Conservation (phyloP, 768 basidiomycete genomes). For the Collybiopsis confluens region DNA sequence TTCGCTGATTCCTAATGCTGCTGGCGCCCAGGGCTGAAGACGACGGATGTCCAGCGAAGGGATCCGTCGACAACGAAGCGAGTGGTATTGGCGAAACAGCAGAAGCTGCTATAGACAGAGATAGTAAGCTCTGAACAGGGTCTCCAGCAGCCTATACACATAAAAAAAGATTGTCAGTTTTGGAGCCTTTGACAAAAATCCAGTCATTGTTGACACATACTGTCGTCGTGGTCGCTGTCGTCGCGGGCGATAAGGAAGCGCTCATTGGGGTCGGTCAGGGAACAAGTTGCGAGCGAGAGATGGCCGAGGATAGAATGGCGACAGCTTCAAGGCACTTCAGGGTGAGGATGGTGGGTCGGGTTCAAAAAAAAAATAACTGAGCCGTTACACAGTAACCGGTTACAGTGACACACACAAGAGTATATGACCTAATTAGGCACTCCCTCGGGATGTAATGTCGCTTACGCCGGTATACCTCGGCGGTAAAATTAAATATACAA, state of each 20-base stretch:
- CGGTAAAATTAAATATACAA: no score
- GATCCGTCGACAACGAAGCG: slow-evolving; percentile 1
- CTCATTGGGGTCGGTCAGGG: background rate
- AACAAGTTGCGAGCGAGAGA: background rate
- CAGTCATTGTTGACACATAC: background rate
- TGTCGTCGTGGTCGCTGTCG: background rate
- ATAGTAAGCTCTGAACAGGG: slow-evolving; percentile 47
- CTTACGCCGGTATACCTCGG: background rate
- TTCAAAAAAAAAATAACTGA: background rate
- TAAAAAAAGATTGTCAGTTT: background rate
- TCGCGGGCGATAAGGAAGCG: background rate
- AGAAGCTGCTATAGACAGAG: slow-evolving; percentile 61
- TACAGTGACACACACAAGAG: background rate
- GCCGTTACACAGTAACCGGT: no score
- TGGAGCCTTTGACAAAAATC: background rate
- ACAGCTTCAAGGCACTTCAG: background rate
- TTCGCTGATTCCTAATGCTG: slow-evolving; percentile 51
- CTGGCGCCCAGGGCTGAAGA: background rate
- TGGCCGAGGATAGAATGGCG: background rate
- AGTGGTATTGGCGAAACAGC: slow-evolving; percentile 44
- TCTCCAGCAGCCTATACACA: background rate
- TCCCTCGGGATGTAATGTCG: background rate
- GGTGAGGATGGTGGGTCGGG: background rate
- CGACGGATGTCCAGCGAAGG: background rate
- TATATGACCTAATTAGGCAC: background rate